A percentile compares a stretch with the other conserved stretches of the same genome.
phyloP scores from a whole-genome alignment of 2,329 filamentous ascomycete genomes.

The Colletotrichum neosansevieriae region DNA sequence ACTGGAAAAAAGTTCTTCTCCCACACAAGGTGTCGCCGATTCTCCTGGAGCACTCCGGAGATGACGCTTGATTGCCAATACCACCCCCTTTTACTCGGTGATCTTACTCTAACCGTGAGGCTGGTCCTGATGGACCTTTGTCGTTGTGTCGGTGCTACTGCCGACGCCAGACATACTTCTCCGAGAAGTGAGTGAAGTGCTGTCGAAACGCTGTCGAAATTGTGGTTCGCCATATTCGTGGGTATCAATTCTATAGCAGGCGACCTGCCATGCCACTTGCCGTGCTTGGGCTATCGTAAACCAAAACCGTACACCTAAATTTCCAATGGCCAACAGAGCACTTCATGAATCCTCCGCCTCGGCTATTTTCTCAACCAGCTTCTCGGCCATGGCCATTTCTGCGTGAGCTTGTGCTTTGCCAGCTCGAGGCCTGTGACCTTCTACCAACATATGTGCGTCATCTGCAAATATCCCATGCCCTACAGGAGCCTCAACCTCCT shows the following conservation, averaged over 20 bases:
- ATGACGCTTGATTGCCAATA: constrained; percentile 95
- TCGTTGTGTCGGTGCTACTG: not conserved
- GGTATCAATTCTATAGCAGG: constrained; percentile 32
- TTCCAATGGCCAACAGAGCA: constrained; percentile 12
- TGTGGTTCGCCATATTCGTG: constrained; percentile 19
- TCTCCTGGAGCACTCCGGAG: constrained; percentile 69
- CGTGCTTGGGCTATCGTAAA: not conserved
- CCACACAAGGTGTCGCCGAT: constrained; percentile 90
- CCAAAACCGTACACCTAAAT: not conserved
- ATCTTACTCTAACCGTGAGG: constrained; percentile 26
- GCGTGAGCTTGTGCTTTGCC: constrained; percentile 45
- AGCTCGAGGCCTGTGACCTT: constrained; percentile 58
- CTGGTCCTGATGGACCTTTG: not conserved
- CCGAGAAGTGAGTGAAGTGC: not conserved
- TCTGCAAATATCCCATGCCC: constrained; percentile 39
- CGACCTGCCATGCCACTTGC: constrained; percentile 1
- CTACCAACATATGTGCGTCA: constrained; percentile 60
- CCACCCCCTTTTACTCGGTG: constrained; percentile 47
- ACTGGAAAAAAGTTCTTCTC: constrained; percentile 71
- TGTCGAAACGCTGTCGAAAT: not conserved
- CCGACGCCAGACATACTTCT: not conserved
- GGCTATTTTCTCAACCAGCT: constrained; percentile 43
- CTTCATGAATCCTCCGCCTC: constrained; percentile 14
- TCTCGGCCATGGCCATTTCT: constrained; percentile 42
- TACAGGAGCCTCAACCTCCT: constrained; percentile 53